These are phyloP conservation scores for Heterococcus sp. DNA, from an alignment of 108 stramenopile species.

Conservation along the genomic window DNA sequence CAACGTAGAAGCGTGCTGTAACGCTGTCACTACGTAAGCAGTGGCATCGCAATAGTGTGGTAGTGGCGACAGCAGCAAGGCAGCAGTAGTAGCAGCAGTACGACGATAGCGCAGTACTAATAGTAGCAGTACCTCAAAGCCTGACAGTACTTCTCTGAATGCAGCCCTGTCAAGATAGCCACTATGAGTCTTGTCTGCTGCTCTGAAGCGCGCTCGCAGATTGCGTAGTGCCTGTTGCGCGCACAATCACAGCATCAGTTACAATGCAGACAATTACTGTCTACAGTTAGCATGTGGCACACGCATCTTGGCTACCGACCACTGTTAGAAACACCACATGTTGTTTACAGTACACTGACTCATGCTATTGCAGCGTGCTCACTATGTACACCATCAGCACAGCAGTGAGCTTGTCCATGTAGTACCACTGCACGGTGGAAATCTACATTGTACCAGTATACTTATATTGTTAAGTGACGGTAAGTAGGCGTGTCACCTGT, in stretches of 20 bases:
- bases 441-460: too few relatives aligned
- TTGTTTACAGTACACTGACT: not conserved
- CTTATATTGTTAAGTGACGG: too few relatives aligned
- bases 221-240: not conserved
- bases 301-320: not conserved
- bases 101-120: not conserved
- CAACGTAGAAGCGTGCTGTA: not conserved
- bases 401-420: too few relatives aligned
- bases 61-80: not conserved
- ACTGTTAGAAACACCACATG: not conserved
- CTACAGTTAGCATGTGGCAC: not conserved
- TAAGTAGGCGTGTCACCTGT: too few relatives aligned
- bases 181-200: not conserved
- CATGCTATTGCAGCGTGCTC: not conserved
- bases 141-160: slow-evolving; percentile 7
- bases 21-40: not conserved
- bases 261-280: not conserved
- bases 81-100: not conserved
- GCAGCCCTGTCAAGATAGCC: slow-evolving; percentile 2
- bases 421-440: too few relatives aligned
- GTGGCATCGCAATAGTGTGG: not conserved
- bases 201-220: slow-evolving; percentile 6
- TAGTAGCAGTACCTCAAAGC: not conserved
- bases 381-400: too few relatives aligned
- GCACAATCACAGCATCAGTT: slow-evolving; percentile 2